Evolutionary conservation across 108 stramenopile genomes (phyloP).

Genomic region (Pseudonitzschia delicatissima): DNA sequence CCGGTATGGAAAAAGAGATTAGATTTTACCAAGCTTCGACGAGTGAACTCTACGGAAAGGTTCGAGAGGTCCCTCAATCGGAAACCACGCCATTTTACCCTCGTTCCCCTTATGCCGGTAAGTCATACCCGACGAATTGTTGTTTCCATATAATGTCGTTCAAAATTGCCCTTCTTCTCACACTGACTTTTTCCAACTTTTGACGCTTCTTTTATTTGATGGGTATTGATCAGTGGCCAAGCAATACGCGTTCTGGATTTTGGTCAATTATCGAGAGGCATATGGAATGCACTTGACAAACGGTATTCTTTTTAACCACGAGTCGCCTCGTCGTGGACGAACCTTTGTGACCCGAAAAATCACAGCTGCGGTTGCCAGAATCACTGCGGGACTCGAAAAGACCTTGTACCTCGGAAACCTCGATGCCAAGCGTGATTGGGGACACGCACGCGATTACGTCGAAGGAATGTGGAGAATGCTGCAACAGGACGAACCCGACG

Average conservation of each 20-base stretch:
- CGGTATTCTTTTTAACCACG: constrained; percentile 99
- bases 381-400: constrained; percentile 83
- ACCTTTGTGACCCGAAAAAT: constrained; percentile 99
- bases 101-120: constrained; percentile 96
- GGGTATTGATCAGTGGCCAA: too few relatives aligned
- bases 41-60: constrained; percentile 98
- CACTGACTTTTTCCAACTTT: constrained; percentile 91
- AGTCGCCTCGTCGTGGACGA: constrained; percentile 96
- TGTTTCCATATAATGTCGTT: not conserved
- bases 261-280: constrained; percentile 99
- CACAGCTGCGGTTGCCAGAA: constrained; percentile 90
- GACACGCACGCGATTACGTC: constrained; percentile 98
- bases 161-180: constrained; percentile 42
- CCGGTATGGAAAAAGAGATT: constrained; percentile 78
- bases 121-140: not conserved
- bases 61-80: constrained; percentile 96
- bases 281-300: constrained; percentile 98
- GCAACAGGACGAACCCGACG: constrained; percentile 92
- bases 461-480: constrained; percentile 99
- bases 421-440: constrained; percentile 99
- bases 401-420: constrained; percentile 95
- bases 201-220: constrained; percentile 69
- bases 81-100: constrained; percentile 99
- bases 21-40: constrained; percentile 98
- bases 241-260: constrained; percentile 98